Evolutionary conservation across 2,329 filamentous ascomycete genomes (phyloP).

Genomic region (Cladosporium colombiae): DNA sequence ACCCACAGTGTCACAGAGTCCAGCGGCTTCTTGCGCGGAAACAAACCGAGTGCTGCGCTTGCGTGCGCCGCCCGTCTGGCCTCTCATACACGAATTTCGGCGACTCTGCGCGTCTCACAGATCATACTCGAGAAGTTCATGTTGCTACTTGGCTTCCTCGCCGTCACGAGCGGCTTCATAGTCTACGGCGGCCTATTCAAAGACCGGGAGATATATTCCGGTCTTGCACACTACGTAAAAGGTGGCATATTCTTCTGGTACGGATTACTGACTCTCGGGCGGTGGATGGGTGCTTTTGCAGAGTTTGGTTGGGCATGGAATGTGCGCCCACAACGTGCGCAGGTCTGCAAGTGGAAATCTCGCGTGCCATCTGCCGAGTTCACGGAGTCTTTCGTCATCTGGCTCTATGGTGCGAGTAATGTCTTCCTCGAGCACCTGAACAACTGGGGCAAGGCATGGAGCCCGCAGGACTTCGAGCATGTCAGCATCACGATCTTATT

Average conservation of each 20-base stretch:
- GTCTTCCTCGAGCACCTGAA: constrained; percentile 89
- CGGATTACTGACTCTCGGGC: constrained; percentile 79
- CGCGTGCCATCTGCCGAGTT: constrained; percentile 78
- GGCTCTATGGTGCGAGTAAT: constrained; percentile 84
- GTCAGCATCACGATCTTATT: constrained; percentile 91
- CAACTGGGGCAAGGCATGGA: constrained; percentile 70
- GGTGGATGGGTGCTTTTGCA: constrained; percentile 87
- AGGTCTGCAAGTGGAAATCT: constrained; percentile 63
- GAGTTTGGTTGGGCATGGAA: constrained; percentile 98
- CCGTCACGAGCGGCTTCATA: constrained; percentile 70
- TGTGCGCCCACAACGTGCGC: constrained; percentile 62
- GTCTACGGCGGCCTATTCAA: constrained; percentile 78
- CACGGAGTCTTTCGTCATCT: constrained; percentile 85
- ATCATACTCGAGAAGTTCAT: constrained; percentile 73
- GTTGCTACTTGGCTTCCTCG: constrained; percentile 74
- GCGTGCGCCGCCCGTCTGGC: constrained; percentile 28
- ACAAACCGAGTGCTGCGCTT: constrained; percentile 30
- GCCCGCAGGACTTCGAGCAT: constrained; percentile 81
- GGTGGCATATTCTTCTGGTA: constrained; percentile 95
- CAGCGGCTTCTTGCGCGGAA: constrained; percentile 46
- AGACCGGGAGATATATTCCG: constrained; percentile 67
- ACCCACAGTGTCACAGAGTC: constrained; percentile 32
- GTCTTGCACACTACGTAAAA: constrained; percentile 91
- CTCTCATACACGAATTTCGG: constrained; percentile 55
- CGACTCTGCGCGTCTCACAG: constrained; percentile 61